Evolutionary conservation across 805 yeast species (phyloP).

Genomic region (Candida sithepensis): DNA sequence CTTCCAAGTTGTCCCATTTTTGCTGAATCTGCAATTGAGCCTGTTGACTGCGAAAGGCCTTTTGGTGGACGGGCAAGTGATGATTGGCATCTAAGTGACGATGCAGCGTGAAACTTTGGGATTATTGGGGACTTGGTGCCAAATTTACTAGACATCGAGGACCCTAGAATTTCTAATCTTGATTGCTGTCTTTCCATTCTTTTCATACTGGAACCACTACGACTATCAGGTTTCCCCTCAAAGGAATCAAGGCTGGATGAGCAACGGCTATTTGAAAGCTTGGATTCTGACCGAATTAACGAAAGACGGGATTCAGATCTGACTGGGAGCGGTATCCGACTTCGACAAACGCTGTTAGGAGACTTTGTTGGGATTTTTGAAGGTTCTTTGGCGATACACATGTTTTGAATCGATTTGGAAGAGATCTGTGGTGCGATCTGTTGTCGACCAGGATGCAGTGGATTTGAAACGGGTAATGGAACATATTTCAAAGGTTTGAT

Average conservation of each 20-base stretch:
- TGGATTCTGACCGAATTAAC: constrained; percentile 15
- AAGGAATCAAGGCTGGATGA: background rate
- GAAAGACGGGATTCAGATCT: constrained; percentile 24
- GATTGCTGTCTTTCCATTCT: constrained; percentile 9
- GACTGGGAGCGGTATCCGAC: constrained; percentile 27
- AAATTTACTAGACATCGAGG: background rate
- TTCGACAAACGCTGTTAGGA: constrained; percentile 2
- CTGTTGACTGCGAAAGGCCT: background rate
- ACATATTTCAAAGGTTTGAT: constrained; percentile 18
- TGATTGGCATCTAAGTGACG: background rate
- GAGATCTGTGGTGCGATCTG: background rate
- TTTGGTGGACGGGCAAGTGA: background rate
- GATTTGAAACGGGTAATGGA: constrained; percentile 21
- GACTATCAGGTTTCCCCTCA: background rate
- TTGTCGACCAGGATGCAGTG: constrained; percentile 2
- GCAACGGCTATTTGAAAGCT: constrained; percentile 1
- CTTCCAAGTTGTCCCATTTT: background rate
- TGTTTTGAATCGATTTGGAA: background rate
- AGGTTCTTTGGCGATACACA: background rate
- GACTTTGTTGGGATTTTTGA: background rate
- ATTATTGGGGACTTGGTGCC: constrained; percentile 4
- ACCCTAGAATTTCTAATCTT: constrained; percentile 12
- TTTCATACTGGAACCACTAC: background rate
- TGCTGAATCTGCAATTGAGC: background rate
- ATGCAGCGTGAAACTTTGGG: background rate